phyloP scores from a whole-genome alignment of 805 yeast species.

The Grigorovia yakushimaensis region DNA sequence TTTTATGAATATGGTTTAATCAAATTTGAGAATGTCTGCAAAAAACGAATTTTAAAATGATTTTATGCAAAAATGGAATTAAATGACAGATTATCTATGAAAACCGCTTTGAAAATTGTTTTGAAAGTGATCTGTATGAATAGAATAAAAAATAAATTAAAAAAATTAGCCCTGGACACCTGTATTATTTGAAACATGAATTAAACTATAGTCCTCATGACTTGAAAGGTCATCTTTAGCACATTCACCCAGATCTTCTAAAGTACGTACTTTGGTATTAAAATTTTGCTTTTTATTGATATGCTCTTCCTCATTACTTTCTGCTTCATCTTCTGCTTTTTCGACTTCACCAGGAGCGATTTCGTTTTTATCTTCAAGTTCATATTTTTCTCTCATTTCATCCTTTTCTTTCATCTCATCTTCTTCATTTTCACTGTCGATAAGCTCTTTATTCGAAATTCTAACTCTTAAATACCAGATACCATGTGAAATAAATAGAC shows the following conservation, averaged over 20 bases:
- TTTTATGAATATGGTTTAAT: too few species aligned
- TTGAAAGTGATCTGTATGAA: too few species aligned
- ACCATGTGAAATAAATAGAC: conserved; percentile 60
- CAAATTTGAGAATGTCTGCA: too few species aligned
- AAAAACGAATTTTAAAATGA: too few species aligned
- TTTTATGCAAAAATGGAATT: too few species aligned
- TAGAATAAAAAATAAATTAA: too few species aligned
- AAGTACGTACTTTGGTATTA: background rate
- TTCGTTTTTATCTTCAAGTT: too few species aligned
- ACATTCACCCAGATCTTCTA: background rate
- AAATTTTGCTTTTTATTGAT: background rate
- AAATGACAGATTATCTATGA: too few species aligned
- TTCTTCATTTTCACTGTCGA: background rate
- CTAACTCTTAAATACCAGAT: conserved; percentile 53
- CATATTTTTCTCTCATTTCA: too few species aligned
- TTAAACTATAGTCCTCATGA: background rate
- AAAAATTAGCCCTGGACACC: background rate
- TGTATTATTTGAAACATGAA: background rate
- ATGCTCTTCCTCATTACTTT: background rate
- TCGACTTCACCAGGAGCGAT: too few species aligned
- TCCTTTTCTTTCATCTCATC: background rate
- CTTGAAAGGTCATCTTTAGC: background rate
- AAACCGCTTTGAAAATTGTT: too few species aligned
- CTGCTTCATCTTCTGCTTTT: background rate
- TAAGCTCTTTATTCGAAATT: conserved; percentile 13